These are phyloP conservation scores for Microdochium paspali DNA, from an alignment of 2,329 filamentous ascomycete species.

Conservation along the genomic window DNA sequence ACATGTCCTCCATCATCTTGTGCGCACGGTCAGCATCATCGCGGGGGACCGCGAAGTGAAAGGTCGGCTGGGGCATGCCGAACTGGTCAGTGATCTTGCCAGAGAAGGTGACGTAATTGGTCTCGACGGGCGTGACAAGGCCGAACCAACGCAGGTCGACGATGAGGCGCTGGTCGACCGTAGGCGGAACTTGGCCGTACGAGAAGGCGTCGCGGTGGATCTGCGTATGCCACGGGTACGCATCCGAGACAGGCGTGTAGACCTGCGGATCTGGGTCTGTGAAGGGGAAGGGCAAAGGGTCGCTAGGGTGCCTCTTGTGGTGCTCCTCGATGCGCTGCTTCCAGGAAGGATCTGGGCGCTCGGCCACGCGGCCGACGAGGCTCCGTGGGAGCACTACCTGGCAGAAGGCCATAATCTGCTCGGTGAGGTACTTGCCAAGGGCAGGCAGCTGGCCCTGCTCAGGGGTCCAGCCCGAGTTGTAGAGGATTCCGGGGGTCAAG, in stretches of 20 bases:
- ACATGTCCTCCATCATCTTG: constrained; percentile 14
- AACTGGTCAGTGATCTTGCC: constrained; percentile 9
- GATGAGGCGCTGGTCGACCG: constrained; percentile 11
- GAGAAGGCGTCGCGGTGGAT: constrained; percentile 16
- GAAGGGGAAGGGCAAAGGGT: constrained; percentile 8
- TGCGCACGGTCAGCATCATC: constrained; percentile 7
- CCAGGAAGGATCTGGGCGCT: background rate
- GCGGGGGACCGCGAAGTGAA: constrained; percentile 5
- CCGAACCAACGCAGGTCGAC: constrained; percentile 12
- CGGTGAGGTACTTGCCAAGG: constrained; percentile 12
- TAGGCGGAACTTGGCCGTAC: constrained; percentile 10
- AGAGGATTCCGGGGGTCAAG: constrained; percentile 14
- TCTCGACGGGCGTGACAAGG: constrained; percentile 5
- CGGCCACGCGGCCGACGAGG: constrained; percentile 5
- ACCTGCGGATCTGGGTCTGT: constrained; percentile 8
- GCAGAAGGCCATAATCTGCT: constrained; percentile 15
- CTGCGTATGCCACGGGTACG: constrained; percentile 14
- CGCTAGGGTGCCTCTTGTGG: constrained; percentile 1
- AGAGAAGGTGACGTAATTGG: constrained; percentile 9
- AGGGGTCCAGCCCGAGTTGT: constrained; percentile 4
- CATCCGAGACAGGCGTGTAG: constrained; percentile 7
- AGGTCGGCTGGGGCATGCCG: constrained; percentile 15
- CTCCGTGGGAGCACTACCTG: constrained; percentile 12
- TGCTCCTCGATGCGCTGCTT: background rate
- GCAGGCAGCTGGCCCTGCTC: constrained; percentile 4